Conservation (phyloP, 164 flowering plant species). For the Tetracentron sinense region DNA sequence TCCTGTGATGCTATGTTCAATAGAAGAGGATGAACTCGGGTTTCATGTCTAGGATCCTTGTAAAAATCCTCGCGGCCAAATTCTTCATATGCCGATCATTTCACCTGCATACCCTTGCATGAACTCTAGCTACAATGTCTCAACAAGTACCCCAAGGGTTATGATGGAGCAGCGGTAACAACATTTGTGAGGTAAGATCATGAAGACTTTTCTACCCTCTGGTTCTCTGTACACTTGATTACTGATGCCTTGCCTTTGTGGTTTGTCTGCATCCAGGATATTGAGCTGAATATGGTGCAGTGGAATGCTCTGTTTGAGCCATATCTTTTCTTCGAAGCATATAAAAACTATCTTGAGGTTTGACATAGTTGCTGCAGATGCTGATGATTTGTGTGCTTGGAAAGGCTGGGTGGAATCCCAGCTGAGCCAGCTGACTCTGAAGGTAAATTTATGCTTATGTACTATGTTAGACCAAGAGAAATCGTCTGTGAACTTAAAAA, state of each 20-base stretch:
- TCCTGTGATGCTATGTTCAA: slow-evolving; percentile 91
- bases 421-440: slow-evolving; percentile 78
- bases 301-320: slow-evolving; percentile 88
- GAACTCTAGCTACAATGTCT: slow-evolving; percentile 99
- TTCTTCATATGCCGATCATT: slow-evolving; percentile 94
- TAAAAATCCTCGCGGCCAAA: slow-evolving; percentile 71
- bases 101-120: slow-evolving; percentile 99
- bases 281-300: slow-evolving; percentile 69
- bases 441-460: slow-evolving; percentile 43
- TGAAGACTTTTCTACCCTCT: not conserved
- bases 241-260: not conserved
- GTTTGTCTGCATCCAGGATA: slow-evolving; percentile 49
- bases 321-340: slow-evolving; percentile 76
- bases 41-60: slow-evolving; percentile 95
- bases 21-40: slow-evolving; percentile 87
- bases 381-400: slow-evolving; percentile 82
- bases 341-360: slow-evolving; percentile 91
- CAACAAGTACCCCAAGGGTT: slow-evolving; percentile 81
- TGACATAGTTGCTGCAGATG: slow-evolving; percentile 84
- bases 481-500: not conserved
- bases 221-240: not conserved
- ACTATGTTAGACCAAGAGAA: not conserved
- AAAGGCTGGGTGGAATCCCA: slow-evolving; percentile 99
- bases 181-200: slow-evolving; percentile 71
- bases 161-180: slow-evolving; percentile 94